Evolutionary conservation across 2,329 filamentous ascomycete species (phyloP), one percentile per base, ranked within the genome.

Genomic region (Alternaria rosae): DNA sequence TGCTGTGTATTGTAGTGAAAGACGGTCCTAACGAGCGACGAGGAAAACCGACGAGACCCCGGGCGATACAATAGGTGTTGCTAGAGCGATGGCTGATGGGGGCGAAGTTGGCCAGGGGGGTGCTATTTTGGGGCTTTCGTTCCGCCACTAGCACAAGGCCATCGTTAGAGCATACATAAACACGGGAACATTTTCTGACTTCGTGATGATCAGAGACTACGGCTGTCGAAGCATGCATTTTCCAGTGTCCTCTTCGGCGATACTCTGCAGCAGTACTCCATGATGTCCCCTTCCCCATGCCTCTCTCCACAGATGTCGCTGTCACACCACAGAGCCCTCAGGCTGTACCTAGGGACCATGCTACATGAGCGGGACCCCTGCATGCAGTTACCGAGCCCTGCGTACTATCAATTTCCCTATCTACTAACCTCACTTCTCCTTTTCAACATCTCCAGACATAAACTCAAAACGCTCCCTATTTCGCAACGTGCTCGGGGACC

Each of bases 11-110:
- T 38, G 44, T 56, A 62, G 60, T 63, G 51, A 53, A 54, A 30
- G 55, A 57, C 28, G 25, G 47, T 64, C 47, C 59, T 63, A 71
- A 70, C 67, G 72, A 74, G 70, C 32, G 72, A 66, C 62, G 57
- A 66, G 59, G 47, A 59, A 59, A 58, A 57, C 51, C 30, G 41
- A 47, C 45, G 44, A 44, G 8, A 58, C 57, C 45, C 53, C 52
- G 54, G 54, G 57, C 57, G 45, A 48, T 50, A 38, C 57, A 54
- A 42, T 51, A 26, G 53, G 59, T 70, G 73, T 76, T 75, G 72
- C 68, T 59, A 38, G 59, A 56, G 51, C 38, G 59, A 64, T 50
- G 61, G 61, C 48, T 17, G 54, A 53, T 57, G 66, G 38, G 54
- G 59, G 59, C 61, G 59, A 56, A 47, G 50, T 47, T 52, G 43